Evolutionary conservation across 1,284 basidiomycete genomes (phyloP).

Genomic region (Spongiforma sp.): DNA sequence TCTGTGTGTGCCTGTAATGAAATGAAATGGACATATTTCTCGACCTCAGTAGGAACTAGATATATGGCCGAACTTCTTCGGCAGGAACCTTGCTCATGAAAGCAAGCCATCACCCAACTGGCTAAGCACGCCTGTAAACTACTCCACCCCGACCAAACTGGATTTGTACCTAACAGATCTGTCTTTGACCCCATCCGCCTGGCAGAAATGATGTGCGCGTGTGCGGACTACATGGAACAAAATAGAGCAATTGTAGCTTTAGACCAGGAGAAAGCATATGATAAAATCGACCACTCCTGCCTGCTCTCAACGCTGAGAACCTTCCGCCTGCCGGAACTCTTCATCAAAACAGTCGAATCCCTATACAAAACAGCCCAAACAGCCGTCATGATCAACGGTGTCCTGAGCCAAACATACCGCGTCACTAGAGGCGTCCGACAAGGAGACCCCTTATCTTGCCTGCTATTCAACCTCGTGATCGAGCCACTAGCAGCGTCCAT

Average conservation of each 20-base stretch:
- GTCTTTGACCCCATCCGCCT: slow-evolving; percentile 16
- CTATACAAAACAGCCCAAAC: slow-evolving; percentile 42
- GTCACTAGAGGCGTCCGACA: slow-evolving; percentile 44
- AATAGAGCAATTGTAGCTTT: slow-evolving; percentile 7
- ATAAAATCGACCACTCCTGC: slow-evolving; percentile 19
- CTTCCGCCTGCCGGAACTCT: neutral
- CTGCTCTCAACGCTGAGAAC: neutral
- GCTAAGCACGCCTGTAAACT: neutral
- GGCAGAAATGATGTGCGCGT: neutral
- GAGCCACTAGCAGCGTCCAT: slow-evolving; percentile 19
- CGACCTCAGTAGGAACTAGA: too few relatives aligned
- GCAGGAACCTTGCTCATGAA: too few relatives aligned
- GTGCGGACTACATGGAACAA: slow-evolving; percentile 10
- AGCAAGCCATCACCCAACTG: too few relatives aligned
- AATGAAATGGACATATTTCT: too few relatives aligned
- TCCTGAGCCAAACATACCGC: neutral
- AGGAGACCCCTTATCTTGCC: slow-evolving; percentile 45
- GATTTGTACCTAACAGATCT: neutral
- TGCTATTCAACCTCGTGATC: slow-evolving; percentile 39
- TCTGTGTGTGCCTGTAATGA: too few relatives aligned
- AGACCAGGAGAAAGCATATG: slow-evolving; percentile 20
- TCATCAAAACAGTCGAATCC: slow-evolving; percentile 35
- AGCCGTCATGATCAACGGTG: slow-evolving; percentile 41
- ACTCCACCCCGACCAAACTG: slow-evolving; percentile 14
- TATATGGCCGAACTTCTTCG: too few relatives aligned